phyloP scores from a whole-genome alignment of 139 green algal genomes.

The Auxenochlorella protothecoides region DNA sequence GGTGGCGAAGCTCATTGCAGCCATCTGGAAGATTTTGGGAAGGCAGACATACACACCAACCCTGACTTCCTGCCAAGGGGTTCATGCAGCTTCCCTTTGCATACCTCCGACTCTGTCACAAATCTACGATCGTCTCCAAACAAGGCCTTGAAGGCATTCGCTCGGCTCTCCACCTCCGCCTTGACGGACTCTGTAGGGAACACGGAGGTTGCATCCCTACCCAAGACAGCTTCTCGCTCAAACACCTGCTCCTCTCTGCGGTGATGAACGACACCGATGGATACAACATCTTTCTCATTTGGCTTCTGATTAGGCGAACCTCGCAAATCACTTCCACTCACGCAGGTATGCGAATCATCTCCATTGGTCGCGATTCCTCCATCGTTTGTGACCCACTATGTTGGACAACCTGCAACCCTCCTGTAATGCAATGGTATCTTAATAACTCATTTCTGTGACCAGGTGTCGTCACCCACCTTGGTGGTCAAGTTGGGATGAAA shows the following conservation, averaged over 20 bases:
- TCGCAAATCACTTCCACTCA: too few relatives aligned
- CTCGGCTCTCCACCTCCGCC: conserved; percentile 3
- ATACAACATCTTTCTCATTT: too few relatives aligned
- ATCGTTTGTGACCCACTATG: too few relatives aligned
- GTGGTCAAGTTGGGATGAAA: too few relatives aligned
- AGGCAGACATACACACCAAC: not conserved
- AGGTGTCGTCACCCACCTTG: too few relatives aligned
- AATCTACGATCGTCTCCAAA: conserved; percentile 50
- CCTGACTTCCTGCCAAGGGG: not conserved
- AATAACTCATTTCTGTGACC: too few relatives aligned
- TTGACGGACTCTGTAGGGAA: conserved; percentile 45
- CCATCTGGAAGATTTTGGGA: not conserved
- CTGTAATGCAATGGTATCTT: too few relatives aligned
- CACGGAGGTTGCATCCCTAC: conserved; percentile 48
- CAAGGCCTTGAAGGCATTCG: conserved; percentile 29
- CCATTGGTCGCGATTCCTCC: too few relatives aligned
- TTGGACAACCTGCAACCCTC: too few relatives aligned
- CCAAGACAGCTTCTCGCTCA: conserved; percentile 51
- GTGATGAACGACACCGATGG: too few relatives aligned
- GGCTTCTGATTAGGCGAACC: too few relatives aligned
- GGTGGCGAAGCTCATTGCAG: not conserved
- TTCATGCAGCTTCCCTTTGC: not conserved
- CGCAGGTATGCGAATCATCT: too few relatives aligned
- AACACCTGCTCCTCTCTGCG: conserved; percentile 56
- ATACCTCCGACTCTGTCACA: conserved; percentile 60